These are phyloP conservation scores for Boechera retrofracta DNA, from an alignment of 345 rosid species.

Conservation along the genomic window DNA sequence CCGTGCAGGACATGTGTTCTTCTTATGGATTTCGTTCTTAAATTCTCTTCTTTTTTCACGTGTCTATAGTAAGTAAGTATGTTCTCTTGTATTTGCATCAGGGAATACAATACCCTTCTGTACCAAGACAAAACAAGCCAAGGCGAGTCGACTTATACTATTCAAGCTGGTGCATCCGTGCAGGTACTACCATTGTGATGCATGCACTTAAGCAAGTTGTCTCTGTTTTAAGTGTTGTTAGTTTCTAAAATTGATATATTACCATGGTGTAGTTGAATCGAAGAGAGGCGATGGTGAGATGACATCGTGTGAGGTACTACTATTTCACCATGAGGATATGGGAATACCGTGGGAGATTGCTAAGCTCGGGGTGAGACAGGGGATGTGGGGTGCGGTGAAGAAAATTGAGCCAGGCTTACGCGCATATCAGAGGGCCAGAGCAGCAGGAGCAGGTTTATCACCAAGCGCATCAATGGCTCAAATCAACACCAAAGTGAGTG, in stretches of 20 bases:
- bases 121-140: conserved; percentile 79
- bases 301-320: conserved; percentile 87
- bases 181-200: conserved; percentile 59
- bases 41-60: not conserved
- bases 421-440: conserved; percentile 66
- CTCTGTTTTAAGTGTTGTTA: conserved; percentile 5
- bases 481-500: conserved; percentile 80
- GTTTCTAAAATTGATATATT: conserved; percentile 22
- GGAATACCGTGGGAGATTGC: conserved; percentile 98
- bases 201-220: not conserved
- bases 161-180: conserved; percentile 95
- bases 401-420: conserved; percentile 89
- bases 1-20: not conserved
- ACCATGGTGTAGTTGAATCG: conserved; percentile 76
- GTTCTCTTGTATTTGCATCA: conserved; percentile 43
- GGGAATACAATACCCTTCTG: conserved; percentile 78
- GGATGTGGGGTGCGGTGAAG: conserved; percentile 99
- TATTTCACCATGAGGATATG: conserved; percentile 97
- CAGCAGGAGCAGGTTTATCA: conserved; percentile 63
- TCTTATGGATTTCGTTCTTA: not conserved
- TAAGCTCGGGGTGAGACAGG: conserved; percentile 88
- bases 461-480: conserved; percentile 80
- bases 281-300: conserved; percentile 80
- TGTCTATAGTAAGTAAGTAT: not conserved
- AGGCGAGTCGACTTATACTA: conserved; percentile 89